phyloP scores from a whole-genome alignment of 1,284 basidiomycete genomes.

The Puccinia triticina region DNA sequence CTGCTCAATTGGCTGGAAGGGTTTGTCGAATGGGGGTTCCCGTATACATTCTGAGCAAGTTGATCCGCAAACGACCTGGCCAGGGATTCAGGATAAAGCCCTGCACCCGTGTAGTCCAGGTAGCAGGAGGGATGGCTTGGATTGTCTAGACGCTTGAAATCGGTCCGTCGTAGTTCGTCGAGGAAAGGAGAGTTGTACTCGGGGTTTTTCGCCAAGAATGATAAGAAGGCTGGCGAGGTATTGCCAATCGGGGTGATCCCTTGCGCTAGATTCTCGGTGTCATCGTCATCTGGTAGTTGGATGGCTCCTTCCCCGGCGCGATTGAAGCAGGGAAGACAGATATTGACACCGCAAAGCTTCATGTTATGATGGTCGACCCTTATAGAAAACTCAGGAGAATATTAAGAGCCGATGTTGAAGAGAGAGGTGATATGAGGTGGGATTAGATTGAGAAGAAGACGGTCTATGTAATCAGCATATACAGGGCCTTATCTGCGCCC shows the following conservation, averaged over 20 bases:
- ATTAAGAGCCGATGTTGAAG: background rate
- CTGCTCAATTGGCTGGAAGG: constrained; percentile 71
- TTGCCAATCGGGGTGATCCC: background rate
- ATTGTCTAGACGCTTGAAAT: constrained; percentile 69
- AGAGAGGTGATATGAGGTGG: background rate
- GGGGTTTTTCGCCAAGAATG: constrained; percentile 59
- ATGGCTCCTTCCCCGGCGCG: constrained; percentile 3
- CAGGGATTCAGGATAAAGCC: constrained; percentile 73
- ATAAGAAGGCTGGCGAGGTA: constrained; percentile 16
- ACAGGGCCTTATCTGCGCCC: too few species aligned
- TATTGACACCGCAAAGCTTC: constrained; percentile 20
- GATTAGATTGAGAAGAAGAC: too few species aligned
- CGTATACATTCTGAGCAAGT: constrained; percentile 69
- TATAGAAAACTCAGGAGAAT: background rate
- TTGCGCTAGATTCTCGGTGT: background rate
- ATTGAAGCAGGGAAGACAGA: constrained; percentile 27
- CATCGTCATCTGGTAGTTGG: constrained; percentile 25
- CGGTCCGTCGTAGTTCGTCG: constrained; percentile 71
- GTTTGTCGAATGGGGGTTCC: constrained; percentile 77
- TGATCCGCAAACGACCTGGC: constrained; percentile 71
- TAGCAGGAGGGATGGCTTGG: constrained; percentile 62
- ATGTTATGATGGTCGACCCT: background rate
- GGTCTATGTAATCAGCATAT: too few species aligned
- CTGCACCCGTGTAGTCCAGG: constrained; percentile 80
- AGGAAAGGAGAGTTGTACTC: constrained; percentile 65